Evolutionary conservation across 805 yeast genomes (phyloP).

Genomic region (Candida michaelii): DNA sequence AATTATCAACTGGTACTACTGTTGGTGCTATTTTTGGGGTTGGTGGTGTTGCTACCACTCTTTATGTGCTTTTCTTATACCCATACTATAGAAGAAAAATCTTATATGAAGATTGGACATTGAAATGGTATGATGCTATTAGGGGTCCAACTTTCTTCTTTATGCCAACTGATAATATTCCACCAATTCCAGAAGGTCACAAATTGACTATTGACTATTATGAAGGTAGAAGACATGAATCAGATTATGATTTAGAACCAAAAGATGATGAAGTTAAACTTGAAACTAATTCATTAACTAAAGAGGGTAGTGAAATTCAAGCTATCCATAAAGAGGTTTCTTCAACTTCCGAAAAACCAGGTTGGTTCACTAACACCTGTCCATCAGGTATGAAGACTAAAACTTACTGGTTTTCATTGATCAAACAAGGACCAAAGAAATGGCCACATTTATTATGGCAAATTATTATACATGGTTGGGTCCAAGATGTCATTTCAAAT

Average conservation of each 20-base stretch:
- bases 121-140: constrained; percentile 54
- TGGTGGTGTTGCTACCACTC: constrained; percentile 52
- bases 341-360: not conserved
- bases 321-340: constrained; percentile 6
- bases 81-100: constrained; percentile 66
- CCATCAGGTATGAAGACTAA: constrained; percentile 29
- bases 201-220: constrained; percentile 62
- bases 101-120: constrained; percentile 64
- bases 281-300: constrained; percentile 10
- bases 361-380: constrained; percentile 9
- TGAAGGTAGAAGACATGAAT: constrained; percentile 50
- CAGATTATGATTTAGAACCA: constrained; percentile 13
- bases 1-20: constrained; percentile 52
- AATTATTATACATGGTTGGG: constrained; percentile 57
- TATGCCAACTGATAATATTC: constrained; percentile 55
- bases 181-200: constrained; percentile 65
- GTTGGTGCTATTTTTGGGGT: constrained; percentile 64
- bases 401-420: constrained; percentile 40
- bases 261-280: constrained; percentile 13
- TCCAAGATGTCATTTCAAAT: constrained; percentile 56
- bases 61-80: constrained; percentile 54
- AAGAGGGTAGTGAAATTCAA: constrained; percentile 10
- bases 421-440: constrained; percentile 46
- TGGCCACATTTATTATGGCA: constrained; percentile 56
- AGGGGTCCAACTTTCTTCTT: constrained; percentile 59